These are phyloP conservation scores for Chrysanthemum lavandulifolium DNA, from an alignment of 129 eudicot genomes.

Conservation along the genomic window DNA sequence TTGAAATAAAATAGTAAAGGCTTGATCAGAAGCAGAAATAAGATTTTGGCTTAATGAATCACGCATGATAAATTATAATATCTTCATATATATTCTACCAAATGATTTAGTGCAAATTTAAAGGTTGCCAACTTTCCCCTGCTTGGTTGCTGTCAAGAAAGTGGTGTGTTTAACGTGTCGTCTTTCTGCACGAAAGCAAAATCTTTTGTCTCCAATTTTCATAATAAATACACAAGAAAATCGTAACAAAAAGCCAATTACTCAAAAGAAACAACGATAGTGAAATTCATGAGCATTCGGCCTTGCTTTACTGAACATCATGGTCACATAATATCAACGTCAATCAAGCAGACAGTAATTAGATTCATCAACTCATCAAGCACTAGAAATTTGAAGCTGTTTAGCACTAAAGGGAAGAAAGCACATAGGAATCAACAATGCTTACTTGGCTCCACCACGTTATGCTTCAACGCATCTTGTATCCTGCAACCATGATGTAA, in stretches of 20 bases:
- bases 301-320: slow-evolving; percentile 1
- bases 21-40: neutral
- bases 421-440: neutral
- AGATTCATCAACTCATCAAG: slow-evolving; percentile 5
- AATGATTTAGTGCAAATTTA: slow-evolving; percentile 6
- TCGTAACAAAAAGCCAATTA: too few species aligned
- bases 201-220: neutral
- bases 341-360: neutral
- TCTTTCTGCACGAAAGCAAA: slow-evolving; percentile 6
- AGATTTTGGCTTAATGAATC: neutral
- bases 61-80: neutral
- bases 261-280: neutral
- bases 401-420: slow-evolving; percentile 14
- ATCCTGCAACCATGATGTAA: neutral
- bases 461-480: slow-evolving; percentile 3
- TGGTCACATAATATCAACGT: slow-evolving; percentile 18
- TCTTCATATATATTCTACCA: neutral
- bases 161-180: neutral
- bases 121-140: slow-evolving; percentile 2
- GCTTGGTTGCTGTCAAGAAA: neutral
- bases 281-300: neutral
- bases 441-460: slow-evolving; percentile 11
- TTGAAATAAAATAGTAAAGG: too few species aligned
- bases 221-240: slow-evolving; percentile 3
- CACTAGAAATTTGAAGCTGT: neutral